Evolutionary conservation across 1,284 basidiomycete genomes (phyloP).

Genomic region (Ceratobasidium sp.): DNA sequence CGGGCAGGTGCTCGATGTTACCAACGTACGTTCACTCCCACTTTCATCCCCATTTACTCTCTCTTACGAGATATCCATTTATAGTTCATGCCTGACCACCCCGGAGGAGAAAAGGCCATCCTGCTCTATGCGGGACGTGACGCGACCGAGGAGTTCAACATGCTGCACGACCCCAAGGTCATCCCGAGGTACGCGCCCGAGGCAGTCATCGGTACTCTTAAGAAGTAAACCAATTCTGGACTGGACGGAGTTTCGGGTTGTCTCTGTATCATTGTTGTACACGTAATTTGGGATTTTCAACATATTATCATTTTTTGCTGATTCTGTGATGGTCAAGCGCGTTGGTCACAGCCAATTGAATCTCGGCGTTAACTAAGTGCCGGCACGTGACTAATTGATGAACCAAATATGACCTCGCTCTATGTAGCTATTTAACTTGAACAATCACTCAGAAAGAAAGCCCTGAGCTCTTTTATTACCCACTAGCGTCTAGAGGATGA

Average conservation of each 20-base stretch:
- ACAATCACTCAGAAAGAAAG: no score
- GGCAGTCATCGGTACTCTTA: conserved; percentile 80
- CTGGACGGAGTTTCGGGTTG: neutral
- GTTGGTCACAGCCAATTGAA: no score
- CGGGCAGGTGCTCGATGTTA: conserved; percentile 89
- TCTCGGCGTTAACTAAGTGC: no score
- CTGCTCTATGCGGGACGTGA: conserved; percentile 92
- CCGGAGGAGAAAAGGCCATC: conserved; percentile 93
- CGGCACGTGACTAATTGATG: no score
- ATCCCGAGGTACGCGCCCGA: conserved; percentile 85
- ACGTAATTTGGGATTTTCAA: conserved; percentile 29
- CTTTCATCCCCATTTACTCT: neutral
- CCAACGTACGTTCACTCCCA: conserved; percentile 61
- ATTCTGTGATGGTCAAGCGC: no score
- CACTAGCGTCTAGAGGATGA: no score
- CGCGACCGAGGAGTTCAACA: conserved; percentile 95
- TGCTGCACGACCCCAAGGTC: conserved; percentile 89
- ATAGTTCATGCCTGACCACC: conserved; percentile 86
- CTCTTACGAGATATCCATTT: conserved; percentile 39
- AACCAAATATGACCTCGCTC: no score
- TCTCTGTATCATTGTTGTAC: conserved; percentile 31
- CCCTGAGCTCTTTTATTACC: no score
- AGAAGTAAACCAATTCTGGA: conserved; percentile 64
- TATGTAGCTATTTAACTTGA: no score
- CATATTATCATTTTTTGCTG: conserved; percentile 55